Conservation (phyloP, 257 asterid species). For the Fraxinus anomala region DNA sequence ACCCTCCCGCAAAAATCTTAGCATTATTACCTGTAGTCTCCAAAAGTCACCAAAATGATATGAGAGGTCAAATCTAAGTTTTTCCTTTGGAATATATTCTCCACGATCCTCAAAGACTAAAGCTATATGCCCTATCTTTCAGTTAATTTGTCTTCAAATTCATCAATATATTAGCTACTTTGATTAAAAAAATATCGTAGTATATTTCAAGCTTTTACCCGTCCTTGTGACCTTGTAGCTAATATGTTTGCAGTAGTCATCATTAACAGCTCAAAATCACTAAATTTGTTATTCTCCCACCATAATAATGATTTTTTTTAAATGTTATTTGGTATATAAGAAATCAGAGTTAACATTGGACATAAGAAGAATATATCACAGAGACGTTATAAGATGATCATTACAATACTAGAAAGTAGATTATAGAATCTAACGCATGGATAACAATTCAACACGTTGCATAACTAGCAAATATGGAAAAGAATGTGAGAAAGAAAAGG, state of each 20-base stretch:
- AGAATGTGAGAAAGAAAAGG: neutral
- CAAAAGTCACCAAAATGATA: neutral
- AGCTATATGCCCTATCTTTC: neutral
- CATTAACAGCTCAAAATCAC: neutral
- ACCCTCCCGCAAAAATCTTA: neutral
- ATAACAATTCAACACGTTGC: neutral
- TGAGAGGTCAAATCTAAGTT: neutral
- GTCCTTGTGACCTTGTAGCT: neutral
- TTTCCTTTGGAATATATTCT: neutral
- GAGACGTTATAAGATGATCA: neutral
- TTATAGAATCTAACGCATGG: neutral
- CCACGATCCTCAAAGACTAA: neutral
- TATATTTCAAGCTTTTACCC: neutral
- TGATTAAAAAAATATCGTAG: neutral
- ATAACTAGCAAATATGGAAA: slow-evolving; percentile 14
- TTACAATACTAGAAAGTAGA: neutral
- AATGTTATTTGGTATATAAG: neutral
- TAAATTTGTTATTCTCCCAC: neutral
- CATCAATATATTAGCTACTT: neutral
- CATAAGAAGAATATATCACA: neutral
- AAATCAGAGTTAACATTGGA: neutral
- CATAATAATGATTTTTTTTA: neutral
- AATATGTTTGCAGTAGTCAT: neutral
- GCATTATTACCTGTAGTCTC: neutral
- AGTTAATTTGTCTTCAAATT: neutral